Conservation (phyloP, 23 red algal species). For the Pyropia yezoensis region DNA sequence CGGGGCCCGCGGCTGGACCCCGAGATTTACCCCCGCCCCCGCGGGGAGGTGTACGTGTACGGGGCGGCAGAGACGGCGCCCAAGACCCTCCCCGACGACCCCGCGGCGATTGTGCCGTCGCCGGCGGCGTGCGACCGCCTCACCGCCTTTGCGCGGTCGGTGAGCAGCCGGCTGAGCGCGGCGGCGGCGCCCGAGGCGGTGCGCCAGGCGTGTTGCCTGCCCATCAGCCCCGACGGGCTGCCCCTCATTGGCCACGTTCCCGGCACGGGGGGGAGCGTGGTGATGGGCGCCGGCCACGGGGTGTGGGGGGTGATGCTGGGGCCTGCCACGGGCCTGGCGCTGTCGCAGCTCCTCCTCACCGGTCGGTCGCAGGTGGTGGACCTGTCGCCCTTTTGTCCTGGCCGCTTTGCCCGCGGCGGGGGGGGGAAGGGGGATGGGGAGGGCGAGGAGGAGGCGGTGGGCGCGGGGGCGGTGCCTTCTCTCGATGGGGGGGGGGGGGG, state of each 20-base stretch:
- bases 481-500: no score
- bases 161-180: no score
- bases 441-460: no score
- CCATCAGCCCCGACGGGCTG: constrained; percentile 39
- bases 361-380: background rate
- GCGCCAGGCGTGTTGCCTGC: constrained; percentile 30
- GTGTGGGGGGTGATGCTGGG: constrained; percentile 1
- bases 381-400: background rate
- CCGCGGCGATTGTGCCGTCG: constrained; percentile 1
- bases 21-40: constrained; percentile 42
- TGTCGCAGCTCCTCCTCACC: constrained; percentile 2
- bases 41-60: constrained; percentile 45
- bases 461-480: no score
- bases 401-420: background rate
- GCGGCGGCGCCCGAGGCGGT: no score
- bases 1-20: background rate
- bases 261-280: constrained; percentile 1
- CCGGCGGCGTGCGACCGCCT: constrained; percentile 9
- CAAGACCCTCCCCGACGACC: constrained; percentile 9
- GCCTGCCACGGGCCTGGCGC: background rate
- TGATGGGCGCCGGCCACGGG: constrained; percentile 1
- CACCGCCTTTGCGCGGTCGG: constrained; percentile 8
- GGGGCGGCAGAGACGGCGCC: constrained; percentile 10
- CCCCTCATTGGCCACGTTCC: constrained; percentile 33
- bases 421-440: no score